A percentile compares a stretch with the other conserved stretches of the same genome.
These are phyloP conservation scores for Cinnamomum chago DNA, from an alignment of 164 flowering plant genomes.

Conservation along the genomic window DNA sequence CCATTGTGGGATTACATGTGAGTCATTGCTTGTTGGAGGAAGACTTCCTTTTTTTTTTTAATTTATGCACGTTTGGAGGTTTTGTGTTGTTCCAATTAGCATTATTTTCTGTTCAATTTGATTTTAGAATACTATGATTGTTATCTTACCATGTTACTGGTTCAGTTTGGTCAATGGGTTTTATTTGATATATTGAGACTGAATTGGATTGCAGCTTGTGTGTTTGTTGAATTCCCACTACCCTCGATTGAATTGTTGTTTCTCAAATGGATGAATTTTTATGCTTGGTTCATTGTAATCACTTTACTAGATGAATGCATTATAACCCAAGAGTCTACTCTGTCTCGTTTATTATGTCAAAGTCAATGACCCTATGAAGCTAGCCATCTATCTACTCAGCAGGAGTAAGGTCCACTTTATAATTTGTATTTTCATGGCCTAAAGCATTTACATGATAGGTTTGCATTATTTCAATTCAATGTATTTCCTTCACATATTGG, in stretches of 20 bases:
- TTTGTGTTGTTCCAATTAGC: neutral
- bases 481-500: too few relatives aligned
- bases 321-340: too few relatives aligned
- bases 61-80: neutral
- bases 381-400: too few relatives aligned
- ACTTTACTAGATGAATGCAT: neutral
- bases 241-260: neutral
- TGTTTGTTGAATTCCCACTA: neutral
- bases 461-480: too few relatives aligned
- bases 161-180: neutral
- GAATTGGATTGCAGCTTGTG: neutral
- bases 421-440: too few relatives aligned
- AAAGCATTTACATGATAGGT: too few relatives aligned
- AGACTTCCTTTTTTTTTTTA: neutral
- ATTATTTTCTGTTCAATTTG: slow-evolving; percentile 1
- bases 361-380: too few relatives aligned
- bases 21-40: slow-evolving; percentile 9
- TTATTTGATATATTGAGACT: neutral
- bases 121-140: neutral
- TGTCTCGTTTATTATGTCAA: too few relatives aligned
- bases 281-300: neutral
- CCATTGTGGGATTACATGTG: slow-evolving; percentile 31
- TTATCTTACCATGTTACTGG: neutral
- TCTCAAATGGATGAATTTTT: neutral
- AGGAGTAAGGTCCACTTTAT: too few relatives aligned